Evolutionary conservation across 2,329 filamentous ascomycete species (phyloP), one percentile per base, ranked within the genome.

Genomic region (Trichoderma aggressivum): DNA sequence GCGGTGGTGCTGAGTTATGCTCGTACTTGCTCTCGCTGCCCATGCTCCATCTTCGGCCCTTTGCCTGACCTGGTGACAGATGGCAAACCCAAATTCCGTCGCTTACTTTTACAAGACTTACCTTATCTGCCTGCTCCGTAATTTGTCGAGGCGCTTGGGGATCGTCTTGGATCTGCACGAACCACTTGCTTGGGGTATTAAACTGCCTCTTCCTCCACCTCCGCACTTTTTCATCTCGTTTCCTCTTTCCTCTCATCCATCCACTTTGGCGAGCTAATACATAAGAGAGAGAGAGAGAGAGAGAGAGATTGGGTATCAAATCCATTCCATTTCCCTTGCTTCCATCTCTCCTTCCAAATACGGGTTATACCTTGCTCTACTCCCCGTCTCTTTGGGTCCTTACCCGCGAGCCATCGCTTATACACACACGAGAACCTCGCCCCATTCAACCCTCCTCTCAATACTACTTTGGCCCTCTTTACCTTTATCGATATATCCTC

Each of bases 171-270:
- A 61, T 69, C 66, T 68, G 65, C 65, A 69, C 66, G 26, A 60
- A 61, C 66, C 66, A 61, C 28, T 24, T 61, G n/a, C 18, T 39
- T 58, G 55, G 58, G 59, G 64, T 72, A 70, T 64, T 66, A 71
- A 74, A n/a, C 60, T 34, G 85, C 47, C 53, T 59, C 59, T 65
- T 60, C 43, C 32, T 62, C 50, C 66, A 36, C 32, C 64, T 56
- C 63, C 63, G 39, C 70, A 68, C 47, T 70, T 30, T 30, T 55
- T 63, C 59, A 39, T 63, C 67, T 62, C 59, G 43, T 56, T 39
- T 70, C 32, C 59, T 70, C 67, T 26, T 53, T 32, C 66, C 14
- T 58, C 60, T 16, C 36, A 10, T 66, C 32, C 32, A 55, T 30
- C 8, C n/a, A 36, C 21, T 18, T 11, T 30, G 30, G 2, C 56